Evolutionary conservation across 257 asterid genomes (phyloP), one percentile per base, ranked within the genome.

Genomic region (Paulownia fortunei): DNA sequence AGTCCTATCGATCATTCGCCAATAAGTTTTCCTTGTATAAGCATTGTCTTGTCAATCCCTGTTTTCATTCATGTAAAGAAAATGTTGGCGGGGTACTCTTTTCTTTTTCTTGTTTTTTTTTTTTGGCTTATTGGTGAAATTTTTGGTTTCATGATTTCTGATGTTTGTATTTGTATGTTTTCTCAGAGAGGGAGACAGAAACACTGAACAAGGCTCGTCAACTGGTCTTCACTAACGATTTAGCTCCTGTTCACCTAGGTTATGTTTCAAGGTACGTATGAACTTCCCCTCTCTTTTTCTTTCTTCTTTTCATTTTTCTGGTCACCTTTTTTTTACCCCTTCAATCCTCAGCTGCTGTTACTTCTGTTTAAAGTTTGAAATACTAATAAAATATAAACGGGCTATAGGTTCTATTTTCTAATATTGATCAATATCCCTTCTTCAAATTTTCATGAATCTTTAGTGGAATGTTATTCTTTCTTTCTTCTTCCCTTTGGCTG

Each of bases 161-260:
- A 24, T 26, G 19, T 68, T 47, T 11, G 5, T 52, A 8, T 49
- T 37, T 23, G 16, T 71, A 21, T 64, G 9, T 34, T 62, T 82
- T 54, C 11, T 34, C 87, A 94, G 99, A 94, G 87, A 92, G 98
- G 89, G 98, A 94, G 90, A 92, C 98, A 39, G 99, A 94, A 85
- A 92, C 97, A 51, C 85, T 94, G 86, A 91, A 92, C 90, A 91
- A 90, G 68, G 99, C 99, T 78, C 96, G 99, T 69, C 97, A 91
- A 58, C 91, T 94, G 80, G 98, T 94, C 64, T 90, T 89, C 90
- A 84, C 85, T 34, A 94, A 87, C 72, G 98, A 94, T 86, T 71
- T 92, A 62, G 85, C 91, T 73, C 96, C 88, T 37, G 79, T 83
- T 79, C 92, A 87, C 77, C 67, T 88, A 47, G 91, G 97, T 87